Evolutionary conservation across 345 rosid species (phyloP).

Genomic region (Pistacia integerrima): DNA sequence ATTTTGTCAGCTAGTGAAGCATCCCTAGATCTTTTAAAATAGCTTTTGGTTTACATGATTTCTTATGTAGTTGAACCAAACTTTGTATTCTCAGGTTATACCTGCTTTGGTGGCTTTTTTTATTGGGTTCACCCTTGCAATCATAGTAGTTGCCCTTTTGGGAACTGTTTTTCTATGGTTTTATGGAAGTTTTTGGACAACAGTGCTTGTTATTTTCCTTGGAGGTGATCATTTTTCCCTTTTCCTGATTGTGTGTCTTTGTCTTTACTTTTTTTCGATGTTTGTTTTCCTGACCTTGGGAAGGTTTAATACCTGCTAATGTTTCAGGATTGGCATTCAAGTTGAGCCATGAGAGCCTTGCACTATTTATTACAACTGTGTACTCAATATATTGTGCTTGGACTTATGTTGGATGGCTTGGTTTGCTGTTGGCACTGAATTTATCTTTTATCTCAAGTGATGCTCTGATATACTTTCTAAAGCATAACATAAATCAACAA

Average conservation of each 20-base stretch:
- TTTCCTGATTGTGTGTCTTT: neutral
- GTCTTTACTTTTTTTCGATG: neutral
- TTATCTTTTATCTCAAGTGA: constrained; percentile 93
- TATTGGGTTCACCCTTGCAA: constrained; percentile 64
- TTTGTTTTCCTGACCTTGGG: constrained; percentile 11
- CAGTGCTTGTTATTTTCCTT: constrained; percentile 56
- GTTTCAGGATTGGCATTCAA: constrained; percentile 73
- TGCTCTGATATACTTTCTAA: constrained; percentile 70
- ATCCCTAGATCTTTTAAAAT: neutral
- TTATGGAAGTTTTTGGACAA: constrained; percentile 95
- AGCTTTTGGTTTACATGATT: constrained; percentile 6
- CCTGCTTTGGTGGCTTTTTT: constrained; percentile 64
- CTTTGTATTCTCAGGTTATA: constrained; percentile 47
- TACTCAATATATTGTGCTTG: constrained; percentile 83
- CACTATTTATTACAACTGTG: constrained; percentile 56
- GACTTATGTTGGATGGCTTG: constrained; percentile 82
- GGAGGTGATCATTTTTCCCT: constrained; percentile 56
- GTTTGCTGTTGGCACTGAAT: constrained; percentile 80
- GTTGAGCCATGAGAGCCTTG: constrained; percentile 68
- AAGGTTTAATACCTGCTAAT: constrained; percentile 14
- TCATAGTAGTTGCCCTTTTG: constrained; percentile 59
- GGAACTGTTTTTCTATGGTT: constrained; percentile 75
- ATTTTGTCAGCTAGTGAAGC: neutral
- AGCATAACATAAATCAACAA: constrained; percentile 60
- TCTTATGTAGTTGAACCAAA: constrained; percentile 20